phyloP scores from a whole-genome alignment of 805 yeast species.

The Wickerhamomyces queroliae region DNA sequence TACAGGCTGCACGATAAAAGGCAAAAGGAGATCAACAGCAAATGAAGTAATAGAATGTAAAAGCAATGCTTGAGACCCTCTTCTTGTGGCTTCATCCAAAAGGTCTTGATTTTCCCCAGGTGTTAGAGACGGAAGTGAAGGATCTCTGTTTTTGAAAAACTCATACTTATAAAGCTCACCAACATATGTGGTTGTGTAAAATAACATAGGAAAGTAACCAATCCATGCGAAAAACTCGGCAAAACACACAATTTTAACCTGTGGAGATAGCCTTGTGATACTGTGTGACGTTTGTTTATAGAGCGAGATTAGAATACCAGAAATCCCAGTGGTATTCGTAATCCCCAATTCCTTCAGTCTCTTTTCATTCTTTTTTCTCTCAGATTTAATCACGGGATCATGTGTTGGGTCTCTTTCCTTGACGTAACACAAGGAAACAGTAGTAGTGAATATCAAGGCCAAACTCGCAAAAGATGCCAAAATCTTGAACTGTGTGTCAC shows the following conservation, averaged over 20 bases:
- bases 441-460: conserved; percentile 35
- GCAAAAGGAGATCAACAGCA: conserved; percentile 37
- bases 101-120: conserved; percentile 28
- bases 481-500: conserved; percentile 46
- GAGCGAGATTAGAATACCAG: conserved; percentile 14
- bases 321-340: conserved; percentile 20
- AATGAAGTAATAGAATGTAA: conserved; percentile 44
- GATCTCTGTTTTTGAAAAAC: conserved; percentile 27
- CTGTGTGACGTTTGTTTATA: conserved; percentile 31
- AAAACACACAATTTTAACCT: conserved; percentile 42
- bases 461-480: conserved; percentile 36
- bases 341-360: conserved; percentile 31
- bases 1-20: conserved; percentile 33
- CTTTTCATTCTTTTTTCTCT: conserved; percentile 27
- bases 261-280: conserved; percentile 38
- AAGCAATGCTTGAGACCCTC: conserved; percentile 47
- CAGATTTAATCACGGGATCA: conserved; percentile 33
- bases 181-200: conserved; percentile 60
- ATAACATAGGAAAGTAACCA: conserved; percentile 61
- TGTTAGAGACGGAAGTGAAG: conserved; percentile 30
- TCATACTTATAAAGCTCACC: conserved; percentile 49
- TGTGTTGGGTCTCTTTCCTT: conserved; percentile 44
- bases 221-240: conserved; percentile 65
- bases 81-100: conserved; percentile 42
- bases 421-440: conserved; percentile 24